Conservation (phyloP, 192 early-diverging fungal species). For the Borealophlyctis nickersoniae region DNA sequence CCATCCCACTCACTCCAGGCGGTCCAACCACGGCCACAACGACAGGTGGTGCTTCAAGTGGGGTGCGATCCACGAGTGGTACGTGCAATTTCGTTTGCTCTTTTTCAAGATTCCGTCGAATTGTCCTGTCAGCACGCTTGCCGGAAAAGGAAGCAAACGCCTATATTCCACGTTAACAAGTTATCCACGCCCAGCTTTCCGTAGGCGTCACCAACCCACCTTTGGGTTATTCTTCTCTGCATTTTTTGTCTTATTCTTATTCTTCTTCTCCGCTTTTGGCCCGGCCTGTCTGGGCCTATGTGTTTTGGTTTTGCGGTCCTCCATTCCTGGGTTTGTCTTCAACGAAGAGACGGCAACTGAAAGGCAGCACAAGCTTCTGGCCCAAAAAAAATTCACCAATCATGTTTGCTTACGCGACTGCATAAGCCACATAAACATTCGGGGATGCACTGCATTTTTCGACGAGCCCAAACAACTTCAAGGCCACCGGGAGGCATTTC, state of each 20-base stretch:
- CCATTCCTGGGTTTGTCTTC: too few relatives aligned
- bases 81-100: constrained; percentile 93
- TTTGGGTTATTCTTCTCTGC: constrained; percentile 86
- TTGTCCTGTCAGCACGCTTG: constrained; percentile 69
- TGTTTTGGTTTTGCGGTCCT: constrained; percentile 50
- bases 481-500: too few relatives aligned
- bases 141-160: constrained; percentile 47
- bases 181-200: too few relatives aligned
- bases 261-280: constrained; percentile 81
- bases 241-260: constrained; percentile 65
- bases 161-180: too few relatives aligned
- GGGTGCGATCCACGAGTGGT: constrained; percentile 90
- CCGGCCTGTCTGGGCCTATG: constrained; percentile 81
- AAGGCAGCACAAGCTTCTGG: too few relatives aligned
- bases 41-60: constrained; percentile 84
- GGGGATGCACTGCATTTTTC: too few relatives aligned
- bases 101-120: constrained; percentile 76
- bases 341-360: too few relatives aligned
- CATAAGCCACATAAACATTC: too few relatives aligned
- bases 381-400: too few relatives aligned
- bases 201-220: constrained; percentile 48
- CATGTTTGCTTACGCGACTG: too few relatives aligned
- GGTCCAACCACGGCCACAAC: constrained; percentile 96
- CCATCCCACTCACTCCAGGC: constrained; percentile 59
- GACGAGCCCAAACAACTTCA: too few relatives aligned